Base-by-base conservation (phyloP, 2,329 filamentous ascomycete species). In the Huntiella abstrusa region DNA sequence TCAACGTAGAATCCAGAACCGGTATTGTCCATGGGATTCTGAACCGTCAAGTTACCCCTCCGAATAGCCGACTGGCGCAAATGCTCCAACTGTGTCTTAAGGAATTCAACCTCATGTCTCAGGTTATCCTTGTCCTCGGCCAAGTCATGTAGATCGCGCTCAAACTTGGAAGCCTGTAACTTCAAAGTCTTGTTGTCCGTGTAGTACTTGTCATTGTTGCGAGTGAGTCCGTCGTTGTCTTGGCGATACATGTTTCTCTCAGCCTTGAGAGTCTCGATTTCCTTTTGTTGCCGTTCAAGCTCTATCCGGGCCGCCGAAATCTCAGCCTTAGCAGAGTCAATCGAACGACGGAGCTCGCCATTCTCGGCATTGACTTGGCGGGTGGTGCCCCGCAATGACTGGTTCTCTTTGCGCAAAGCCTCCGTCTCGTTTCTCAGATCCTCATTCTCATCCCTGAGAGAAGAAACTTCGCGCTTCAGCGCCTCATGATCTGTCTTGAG, bases 1-100 rank as follows among this genome's bases (percentile, higher is more conserved):
- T 71, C 70, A 48, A 75, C 61, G 52, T 75, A 72, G 53, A 73
- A 68, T 3, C 69, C 71, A 4, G 71, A 75, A 0, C 71, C 74
- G 66, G 74, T 71, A 51, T 73, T 71, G 35, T 73, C 69, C 42
- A 65, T 64, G 33, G 55, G 55, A 46, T 53, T 48, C 16, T 32
- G 39, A 6, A 28, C 47, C 7, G 46, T 37, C 11, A 62, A 55
- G 35, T 55, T 48, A 16, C 41, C 41, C 46, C 65, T 58, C 2
- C 61, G 57, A 53, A 63, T 61, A 19, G 59, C 57, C 17, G 57
- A 52, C 1, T 61, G 61, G 13, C 64, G 61, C 46, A 58, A 62
- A 46, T 65, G 60, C 34, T 67, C 60, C 13, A 69, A 55, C 50
- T 69, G 64, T 45, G 64, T 57, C 53, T 66, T 66, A 47, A 68